Base-by-base conservation (phyloP, 345 rosid genomes). In the Sonneratia caseolaris region DNA sequence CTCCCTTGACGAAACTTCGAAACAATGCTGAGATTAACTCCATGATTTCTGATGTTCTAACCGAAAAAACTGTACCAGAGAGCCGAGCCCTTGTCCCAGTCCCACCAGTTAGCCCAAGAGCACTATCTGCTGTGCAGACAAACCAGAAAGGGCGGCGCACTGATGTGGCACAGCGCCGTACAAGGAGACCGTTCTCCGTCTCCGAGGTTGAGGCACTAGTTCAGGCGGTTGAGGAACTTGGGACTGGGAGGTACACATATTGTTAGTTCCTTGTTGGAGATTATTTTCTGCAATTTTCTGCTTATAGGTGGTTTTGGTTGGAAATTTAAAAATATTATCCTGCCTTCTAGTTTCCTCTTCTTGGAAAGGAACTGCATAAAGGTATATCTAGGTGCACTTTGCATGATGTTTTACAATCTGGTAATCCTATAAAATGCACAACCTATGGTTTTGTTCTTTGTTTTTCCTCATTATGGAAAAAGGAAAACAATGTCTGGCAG, bases 131-230 rank as follows among this genome's bases (percentile, higher is more conserved):
- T 74, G 86, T 90, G 78, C 94, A 97, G 2, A 45, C 83, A 64
- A 89, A 80, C 82, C 86, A 70, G 77, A 90, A 92, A 86, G 66
- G 70, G 71, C 88, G 77, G 73, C 91, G 89, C 66, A 73, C 94
- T 73, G 99, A 92, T 71, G 69, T 85, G 80, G 86, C 84, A 73
- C 97, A 88, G 81, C 98, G 99, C 67, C 86, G 99, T 80, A 88
- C 89, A 67, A 83, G 99, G 88, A 89, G 99, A 78, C 99, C 99
- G 24, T 96, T 96, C 83, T 90, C 96, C 71, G 99, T 96, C 36
- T 57, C 87, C 49, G 99, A 96, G 85, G 99, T 96, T 68, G 98
- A 92, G 83, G 94, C 98, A 72, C 77, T 96, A 62, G 97, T 96
- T 68, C 84, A 79, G 1, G 94, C 99, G 18, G 99, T 96, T 72